These are phyloP conservation scores for Verticillium zaregamsianum DNA, from an alignment of 2,329 filamentous ascomycete species.

Conservation along the genomic window DNA sequence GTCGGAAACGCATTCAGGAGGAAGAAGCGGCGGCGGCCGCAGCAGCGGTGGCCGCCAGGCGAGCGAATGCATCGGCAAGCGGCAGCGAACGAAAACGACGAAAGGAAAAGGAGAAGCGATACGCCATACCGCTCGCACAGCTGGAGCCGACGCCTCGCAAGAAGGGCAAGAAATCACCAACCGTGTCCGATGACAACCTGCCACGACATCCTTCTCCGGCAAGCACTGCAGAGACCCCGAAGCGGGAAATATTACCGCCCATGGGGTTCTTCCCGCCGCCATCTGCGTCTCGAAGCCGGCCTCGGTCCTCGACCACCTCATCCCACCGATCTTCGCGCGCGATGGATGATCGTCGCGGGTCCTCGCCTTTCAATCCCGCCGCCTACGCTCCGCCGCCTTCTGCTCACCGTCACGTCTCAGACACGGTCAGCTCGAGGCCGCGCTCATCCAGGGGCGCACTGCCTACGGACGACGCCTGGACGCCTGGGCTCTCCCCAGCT, in stretches of 20 bases:
- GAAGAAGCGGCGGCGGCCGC: slow-evolving; percentile 27
- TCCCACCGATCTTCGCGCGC: slow-evolving; percentile 31
- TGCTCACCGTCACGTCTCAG: slow-evolving; percentile 39
- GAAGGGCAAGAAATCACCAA: slow-evolving; percentile 20
- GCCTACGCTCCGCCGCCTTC: slow-evolving; percentile 30
- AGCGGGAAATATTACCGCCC: slow-evolving; percentile 35
- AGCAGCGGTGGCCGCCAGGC: slow-evolving; percentile 5
- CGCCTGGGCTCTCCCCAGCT: slow-evolving; percentile 17
- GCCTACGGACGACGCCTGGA: slow-evolving; percentile 26
- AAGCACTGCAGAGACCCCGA: slow-evolving; percentile 29
- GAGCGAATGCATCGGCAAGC: slow-evolving; percentile 11
- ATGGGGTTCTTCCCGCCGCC: slow-evolving; percentile 50
- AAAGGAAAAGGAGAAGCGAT: slow-evolving; percentile 39
- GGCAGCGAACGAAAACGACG: slow-evolving; percentile 31
- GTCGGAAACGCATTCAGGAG: slow-evolving; percentile 54
- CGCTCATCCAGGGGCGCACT: slow-evolving; percentile 25
- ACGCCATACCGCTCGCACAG: slow-evolving; percentile 50
- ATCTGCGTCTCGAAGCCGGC: slow-evolving; percentile 30
- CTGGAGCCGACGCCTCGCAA: slow-evolving; percentile 39
- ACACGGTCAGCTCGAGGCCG: slow-evolving; percentile 28
- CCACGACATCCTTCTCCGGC: slow-evolving; percentile 34
- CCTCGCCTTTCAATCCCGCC: slow-evolving; percentile 41
- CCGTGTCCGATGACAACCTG: slow-evolving; percentile 27
- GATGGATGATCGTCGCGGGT: slow-evolving; percentile 27
- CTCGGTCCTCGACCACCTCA: slow-evolving; percentile 35